phyloP scores from a whole-genome alignment of 2,329 filamentous ascomycete species.

The Aspergillus sojae region DNA sequence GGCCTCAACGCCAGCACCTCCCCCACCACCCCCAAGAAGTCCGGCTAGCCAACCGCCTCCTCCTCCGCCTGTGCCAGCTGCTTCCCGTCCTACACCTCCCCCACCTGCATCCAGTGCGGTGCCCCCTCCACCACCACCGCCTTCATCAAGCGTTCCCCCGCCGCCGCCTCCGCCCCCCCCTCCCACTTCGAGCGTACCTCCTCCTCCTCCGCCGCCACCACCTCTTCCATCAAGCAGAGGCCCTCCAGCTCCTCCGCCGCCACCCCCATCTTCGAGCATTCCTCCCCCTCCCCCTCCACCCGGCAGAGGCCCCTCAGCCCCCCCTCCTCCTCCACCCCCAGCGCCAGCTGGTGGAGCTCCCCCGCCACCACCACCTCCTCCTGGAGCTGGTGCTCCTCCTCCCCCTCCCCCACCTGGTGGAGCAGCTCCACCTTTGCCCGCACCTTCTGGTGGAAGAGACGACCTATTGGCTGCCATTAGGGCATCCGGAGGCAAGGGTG shows the following conservation, averaged over 20 bases:
- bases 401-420: conserved; percentile 43
- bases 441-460: conserved; percentile 41
- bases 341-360: conserved; percentile 45
- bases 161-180: conserved; percentile 49
- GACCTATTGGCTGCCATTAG: conserved; percentile 52
- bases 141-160: conserved; percentile 52
- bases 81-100: conserved; percentile 37
- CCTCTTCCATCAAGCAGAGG: conserved; percentile 40
- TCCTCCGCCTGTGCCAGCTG: conserved; percentile 40
- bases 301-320: no score
- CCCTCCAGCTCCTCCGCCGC: conserved; percentile 28
- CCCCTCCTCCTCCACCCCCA: conserved; percentile 37
- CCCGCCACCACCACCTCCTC: conserved; percentile 42
- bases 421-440: conserved; percentile 48
- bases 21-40: conserved; percentile 60
- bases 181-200: conserved; percentile 28
- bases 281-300: conserved; percentile 44
- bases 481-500: conserved; percentile 58
- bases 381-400: conserved; percentile 50
- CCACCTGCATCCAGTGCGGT: conserved; percentile 30
- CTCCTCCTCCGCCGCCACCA: conserved; percentile 32
- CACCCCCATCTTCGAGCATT: conserved; percentile 29
- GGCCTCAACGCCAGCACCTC: conserved; percentile 41
- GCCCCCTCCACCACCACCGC: conserved; percentile 35
- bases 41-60: conserved; percentile 45